These are phyloP conservation scores for Auricularia cornea DNA, from an alignment of 768 basidiomycete genomes.

Conservation along the genomic window DNA sequence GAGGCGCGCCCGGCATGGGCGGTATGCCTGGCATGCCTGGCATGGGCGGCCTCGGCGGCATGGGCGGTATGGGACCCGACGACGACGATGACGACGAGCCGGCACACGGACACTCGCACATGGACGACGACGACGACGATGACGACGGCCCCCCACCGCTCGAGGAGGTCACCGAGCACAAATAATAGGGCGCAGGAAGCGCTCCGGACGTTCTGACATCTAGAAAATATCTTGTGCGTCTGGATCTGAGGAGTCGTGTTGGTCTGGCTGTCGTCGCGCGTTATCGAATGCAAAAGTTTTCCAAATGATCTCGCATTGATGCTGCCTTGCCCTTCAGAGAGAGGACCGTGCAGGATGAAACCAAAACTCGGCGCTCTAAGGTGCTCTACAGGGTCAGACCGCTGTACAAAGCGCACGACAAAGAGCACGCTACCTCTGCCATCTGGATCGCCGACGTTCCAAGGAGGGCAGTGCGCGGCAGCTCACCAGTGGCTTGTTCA, in stretches of 20 bases:
- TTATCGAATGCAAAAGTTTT: too few species aligned
- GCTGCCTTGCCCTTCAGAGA: too few species aligned
- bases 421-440: background rate
- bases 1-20: slow-evolving; percentile 13
- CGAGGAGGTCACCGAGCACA: background rate
- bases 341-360: too few species aligned
- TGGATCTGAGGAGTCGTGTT: too few species aligned
- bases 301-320: too few species aligned
- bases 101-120: slow-evolving; percentile 19
- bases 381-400: slow-evolving; percentile 3
- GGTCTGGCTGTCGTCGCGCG: too few species aligned
- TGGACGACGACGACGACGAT: slow-evolving; percentile 37
- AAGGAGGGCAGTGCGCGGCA: slow-evolving; percentile 6
- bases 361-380: too few species aligned
- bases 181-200: too few species aligned
- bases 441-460: slow-evolving; percentile 5
- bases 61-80: slow-evolving; percentile 32
- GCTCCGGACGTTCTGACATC: too few species aligned
- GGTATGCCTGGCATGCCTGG: slow-evolving; percentile 37
- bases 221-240: too few species aligned
- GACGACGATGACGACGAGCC: slow-evolving; percentile 20
- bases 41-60: slow-evolving; percentile 47
- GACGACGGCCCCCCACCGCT: slow-evolving; percentile 20
- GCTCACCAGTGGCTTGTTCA: slow-evolving; percentile 6
- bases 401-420: background rate